phyloP scores from a whole-genome alignment of 441 rosid genomes.

The Gossypium lobatum region DNA sequence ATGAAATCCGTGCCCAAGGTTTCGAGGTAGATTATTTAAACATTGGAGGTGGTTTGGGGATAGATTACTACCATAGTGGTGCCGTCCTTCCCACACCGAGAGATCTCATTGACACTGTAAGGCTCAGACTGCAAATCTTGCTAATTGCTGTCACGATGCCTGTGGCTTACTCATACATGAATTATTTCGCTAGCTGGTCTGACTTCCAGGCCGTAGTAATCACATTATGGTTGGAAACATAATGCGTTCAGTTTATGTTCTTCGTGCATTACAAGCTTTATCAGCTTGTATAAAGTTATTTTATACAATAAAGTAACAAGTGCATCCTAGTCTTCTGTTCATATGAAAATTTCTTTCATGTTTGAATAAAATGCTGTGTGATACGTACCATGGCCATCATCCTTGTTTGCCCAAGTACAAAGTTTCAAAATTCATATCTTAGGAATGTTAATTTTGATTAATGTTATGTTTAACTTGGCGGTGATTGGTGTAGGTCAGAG shows the following conservation, averaged over 20 bases:
- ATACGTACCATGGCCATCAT: neutral
- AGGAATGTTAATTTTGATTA: neutral
- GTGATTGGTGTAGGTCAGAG: conserved; percentile 5
- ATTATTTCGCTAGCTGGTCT: neutral
- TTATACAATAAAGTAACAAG: neutral
- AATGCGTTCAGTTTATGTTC: neutral
- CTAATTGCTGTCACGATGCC: neutral
- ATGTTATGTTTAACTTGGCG: neutral
- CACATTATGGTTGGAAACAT: neutral
- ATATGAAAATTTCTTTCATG: neutral
- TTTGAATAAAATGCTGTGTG: neutral
- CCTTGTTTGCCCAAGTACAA: neutral
- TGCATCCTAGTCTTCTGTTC: neutral
- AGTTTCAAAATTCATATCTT: neutral
- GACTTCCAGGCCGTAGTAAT: neutral
- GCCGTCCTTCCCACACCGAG: conserved; percentile 87
- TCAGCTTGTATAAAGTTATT: neutral
- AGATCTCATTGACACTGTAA: conserved; percentile 92
- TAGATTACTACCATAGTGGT: conserved; percentile 82
- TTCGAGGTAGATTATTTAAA: conserved; percentile 85
- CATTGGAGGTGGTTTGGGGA: conserved; percentile 98
- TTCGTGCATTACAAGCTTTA: neutral
- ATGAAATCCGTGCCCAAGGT: conserved; percentile 81
- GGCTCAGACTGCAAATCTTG: conserved; percentile 16
- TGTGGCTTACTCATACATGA: conserved; percentile 3